Percentiles rank a stretch among this genome's conserved stretches.
Conservation (phyloP, 371 early-diverging fungal genomes). For the Mucor piriformis region DNA sequence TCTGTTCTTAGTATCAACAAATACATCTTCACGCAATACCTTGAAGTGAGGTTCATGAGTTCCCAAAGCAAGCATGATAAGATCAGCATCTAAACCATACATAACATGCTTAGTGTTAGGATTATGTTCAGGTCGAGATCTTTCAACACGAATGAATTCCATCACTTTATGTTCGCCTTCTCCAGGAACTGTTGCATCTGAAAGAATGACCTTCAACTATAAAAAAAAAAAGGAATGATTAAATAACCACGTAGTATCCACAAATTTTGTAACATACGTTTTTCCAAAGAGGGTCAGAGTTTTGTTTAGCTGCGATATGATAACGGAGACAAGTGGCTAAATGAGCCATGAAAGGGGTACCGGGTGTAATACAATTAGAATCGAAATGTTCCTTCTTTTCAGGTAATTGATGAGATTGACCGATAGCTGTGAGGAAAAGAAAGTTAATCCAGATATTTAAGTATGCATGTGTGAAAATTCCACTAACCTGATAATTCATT, state of each 20-base stretch:
- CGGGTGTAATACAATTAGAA: conserved; percentile 99
- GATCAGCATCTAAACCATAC: conserved; percentile 99
- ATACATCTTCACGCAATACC: conserved; percentile 97
- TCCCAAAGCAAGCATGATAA: conserved; percentile 98
- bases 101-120: conserved; percentile 94
- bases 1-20: conserved; percentile 63
- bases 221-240: conserved; percentile 4
- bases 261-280: conserved; percentile 52
- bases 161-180: conserved; percentile 99
- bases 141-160: conserved; percentile 94
- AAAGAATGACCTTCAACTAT: conserved; percentile 89
- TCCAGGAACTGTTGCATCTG: conserved; percentile 96
- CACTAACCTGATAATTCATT: conserved; percentile 59
- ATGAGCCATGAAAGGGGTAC: conserved; percentile 98
- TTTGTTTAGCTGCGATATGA: conserved; percentile 89
- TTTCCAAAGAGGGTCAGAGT: conserved; percentile 90
- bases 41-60: conserved; percentile 97
- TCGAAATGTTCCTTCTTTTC: conserved; percentile 84
- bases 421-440: conserved; percentile 39
- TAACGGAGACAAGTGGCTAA: conserved; percentile 86
- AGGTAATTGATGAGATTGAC: conserved; percentile 52
- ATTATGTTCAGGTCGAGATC: conserved; percentile 77
- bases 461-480: not conserved
- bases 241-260: not conserved
- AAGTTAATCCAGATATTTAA: not conserved